Conservation (phyloP, 192 early-diverging fungal species). For the Coemansia sp. region DNA sequence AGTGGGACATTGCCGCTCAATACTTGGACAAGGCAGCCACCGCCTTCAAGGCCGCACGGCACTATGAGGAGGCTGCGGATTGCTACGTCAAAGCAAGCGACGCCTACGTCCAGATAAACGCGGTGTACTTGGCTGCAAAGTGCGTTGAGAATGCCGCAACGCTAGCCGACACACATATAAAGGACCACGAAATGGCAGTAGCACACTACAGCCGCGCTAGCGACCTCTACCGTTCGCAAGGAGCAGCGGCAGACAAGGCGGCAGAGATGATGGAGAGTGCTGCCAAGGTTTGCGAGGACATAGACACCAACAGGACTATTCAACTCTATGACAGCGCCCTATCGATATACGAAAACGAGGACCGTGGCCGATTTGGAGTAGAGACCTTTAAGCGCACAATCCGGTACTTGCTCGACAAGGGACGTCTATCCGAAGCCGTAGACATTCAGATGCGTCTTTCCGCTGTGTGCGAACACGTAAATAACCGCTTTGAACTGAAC, state of each 20-base stretch:
- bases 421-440: slow-evolving; percentile 34
- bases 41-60: slow-evolving; percentile 38
- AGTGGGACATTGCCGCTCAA: slow-evolving; percentile 48
- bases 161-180: slow-evolving; percentile 33
- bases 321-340: slow-evolving; percentile 44
- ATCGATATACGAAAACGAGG: slow-evolving; percentile 47
- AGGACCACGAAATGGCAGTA: slow-evolving; percentile 31
- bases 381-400: slow-evolving; percentile 40
- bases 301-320: slow-evolving; percentile 34
- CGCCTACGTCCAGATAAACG: slow-evolving; percentile 38
- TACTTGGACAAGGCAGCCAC: slow-evolving; percentile 49
- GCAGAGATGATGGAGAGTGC: slow-evolving; percentile 52
- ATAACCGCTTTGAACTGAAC: slow-evolving; percentile 33
- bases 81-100: slow-evolving; percentile 41
- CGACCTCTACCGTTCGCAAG: slow-evolving; percentile 43
- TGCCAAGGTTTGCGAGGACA: slow-evolving; percentile 33
- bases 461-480: slow-evolving; percentile 43
- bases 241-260: slow-evolving; percentile 43
- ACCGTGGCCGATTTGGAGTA: slow-evolving; percentile 43
- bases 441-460: slow-evolving; percentile 31
- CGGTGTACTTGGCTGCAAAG: slow-evolving; percentile 43
- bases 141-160: slow-evolving; percentile 35
- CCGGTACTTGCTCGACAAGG: slow-evolving; percentile 30
- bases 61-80: slow-evolving; percentile 40
- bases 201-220: slow-evolving; percentile 43